Percentiles rank a stretch among this genome's conserved stretches.
phyloP scores from a whole-genome alignment of 2,329 filamentous ascomycete species.

The Penicillium paneum region DNA sequence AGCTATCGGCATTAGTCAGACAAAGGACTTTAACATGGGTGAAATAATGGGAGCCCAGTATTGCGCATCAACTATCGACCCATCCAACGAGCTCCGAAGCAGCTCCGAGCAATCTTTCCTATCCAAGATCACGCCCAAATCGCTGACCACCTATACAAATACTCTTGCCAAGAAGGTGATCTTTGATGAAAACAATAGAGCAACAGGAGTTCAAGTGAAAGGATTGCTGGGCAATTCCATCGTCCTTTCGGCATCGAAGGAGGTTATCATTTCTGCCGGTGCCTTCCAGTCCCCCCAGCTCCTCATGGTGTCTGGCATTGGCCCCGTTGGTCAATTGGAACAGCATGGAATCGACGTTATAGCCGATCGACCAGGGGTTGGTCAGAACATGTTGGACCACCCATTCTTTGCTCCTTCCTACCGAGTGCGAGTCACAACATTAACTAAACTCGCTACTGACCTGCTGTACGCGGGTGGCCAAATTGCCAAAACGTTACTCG shows the following conservation, averaged over 20 bases:
- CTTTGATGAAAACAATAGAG: conserved; percentile 39
- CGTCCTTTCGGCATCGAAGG: conserved; percentile 49
- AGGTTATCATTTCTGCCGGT: conserved; percentile 52
- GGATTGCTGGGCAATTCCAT: conserved; percentile 11
- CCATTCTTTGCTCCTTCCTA: conserved; percentile 29
- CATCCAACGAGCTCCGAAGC: conserved; percentile 24
- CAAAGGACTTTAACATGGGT: conserved; percentile 43
- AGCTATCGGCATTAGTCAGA: conserved; percentile 40
- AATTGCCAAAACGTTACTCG: conserved; percentile 5
- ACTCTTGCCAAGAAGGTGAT: conserved; percentile 48
- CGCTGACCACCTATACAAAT: conserved; percentile 42
- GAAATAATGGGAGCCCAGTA: conserved; percentile 41
- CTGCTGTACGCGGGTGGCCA: conserved; percentile 14
- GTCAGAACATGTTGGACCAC: conserved; percentile 40
- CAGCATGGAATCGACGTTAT: conserved; percentile 28
- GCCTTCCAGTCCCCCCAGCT: conserved; percentile 54
- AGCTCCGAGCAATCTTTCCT: conserved; percentile 39
- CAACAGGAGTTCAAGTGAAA: conserved; percentile 41
- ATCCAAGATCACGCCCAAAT: conserved; percentile 20
- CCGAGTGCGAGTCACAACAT: conserved; percentile 27
- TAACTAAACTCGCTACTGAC: conserved; percentile 20
- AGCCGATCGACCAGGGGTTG: conserved; percentile 32
- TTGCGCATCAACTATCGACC: conserved; percentile 34
- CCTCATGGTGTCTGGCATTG: conserved; percentile 52
- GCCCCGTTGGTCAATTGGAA: conserved; percentile 34